Base-by-base conservation (phyloP, 2,329 filamentous ascomycete genomes). In the Ceratocystis cubensis region DNA sequence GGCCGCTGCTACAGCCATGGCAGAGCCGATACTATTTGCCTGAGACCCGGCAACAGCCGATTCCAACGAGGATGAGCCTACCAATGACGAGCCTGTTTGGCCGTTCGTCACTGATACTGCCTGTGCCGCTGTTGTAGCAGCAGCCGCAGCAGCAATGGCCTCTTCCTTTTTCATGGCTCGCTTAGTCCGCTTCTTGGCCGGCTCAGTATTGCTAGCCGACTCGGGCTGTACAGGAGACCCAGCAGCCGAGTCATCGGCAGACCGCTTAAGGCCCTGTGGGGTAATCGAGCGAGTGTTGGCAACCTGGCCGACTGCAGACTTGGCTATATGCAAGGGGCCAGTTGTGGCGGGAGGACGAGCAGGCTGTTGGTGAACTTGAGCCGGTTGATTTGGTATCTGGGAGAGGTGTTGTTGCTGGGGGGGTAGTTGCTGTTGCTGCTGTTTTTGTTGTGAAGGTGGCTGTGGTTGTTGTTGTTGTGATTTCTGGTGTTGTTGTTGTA, bases 121-220 rank as follows among this genome's bases (percentile, higher is more conserved):
- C 30, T 33, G 7, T 5, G 65, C 61, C 6, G 46, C 37, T 5
- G 62, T 30, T n/a, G 17, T 22, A 20, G 45, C 41, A 5, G 56
- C 44, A 1, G 68, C 28, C 8, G 50, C 41, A 20, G 46, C 63
- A 63, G 76, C 75, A 33, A 74, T 66, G 46, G 78, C 77, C 4
- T 77, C 76, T 3, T 71, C 68, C 61, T 72, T 77, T 64, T 73
- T 78, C 1, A 69, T 56, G 3, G 66, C 68, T 2, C 75, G 73
- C 69, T 78, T 78, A 48, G 76, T 74, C 71, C 76, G 78, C 70
- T 77, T 78, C 15, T 71, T 71, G 20, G 71, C 69, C 20, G 73
- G 73, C 25, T 76, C 74, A 46, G 68, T 68, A 8, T 57, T 64
- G 3, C 70, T 65, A 17, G 61, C 61, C 1, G 65, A 64, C 22